Conservation (phyloP, 2,329 filamentous ascomycete species). For the Acarospora socialis region DNA sequence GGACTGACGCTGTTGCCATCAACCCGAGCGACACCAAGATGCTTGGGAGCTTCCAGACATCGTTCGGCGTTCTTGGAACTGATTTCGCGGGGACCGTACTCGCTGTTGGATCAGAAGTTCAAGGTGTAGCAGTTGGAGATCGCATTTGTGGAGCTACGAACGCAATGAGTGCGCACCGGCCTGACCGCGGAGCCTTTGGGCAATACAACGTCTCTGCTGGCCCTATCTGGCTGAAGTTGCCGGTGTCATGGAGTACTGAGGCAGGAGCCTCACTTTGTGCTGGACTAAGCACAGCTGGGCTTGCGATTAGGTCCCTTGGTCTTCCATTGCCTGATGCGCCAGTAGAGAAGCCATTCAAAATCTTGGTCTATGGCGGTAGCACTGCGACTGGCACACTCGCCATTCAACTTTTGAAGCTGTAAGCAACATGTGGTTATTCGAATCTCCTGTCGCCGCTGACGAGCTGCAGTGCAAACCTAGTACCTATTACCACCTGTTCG, state of each 20-base stretch:
- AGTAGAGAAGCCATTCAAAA: constrained; percentile 9
- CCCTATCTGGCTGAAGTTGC: constrained; percentile 9
- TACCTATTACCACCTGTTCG: constrained; percentile 32
- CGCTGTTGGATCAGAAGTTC: constrained; percentile 6
- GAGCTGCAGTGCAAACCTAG: constrained; percentile 22
- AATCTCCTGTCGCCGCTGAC: constrained; percentile 13
- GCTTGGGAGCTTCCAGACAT: constrained; percentile 11
- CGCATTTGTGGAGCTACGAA: constrained; percentile 10
- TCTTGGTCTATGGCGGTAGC: constrained; percentile 12
- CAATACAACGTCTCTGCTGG: constrained; percentile 7
- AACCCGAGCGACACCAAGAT: constrained; percentile 19
- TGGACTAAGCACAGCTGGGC: constrained; percentile 9
- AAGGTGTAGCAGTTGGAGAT: constrained; percentile 10
- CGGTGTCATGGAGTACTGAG: constrained; percentile 5
- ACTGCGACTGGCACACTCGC: constrained; percentile 13
- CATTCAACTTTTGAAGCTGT: constrained; percentile 18
- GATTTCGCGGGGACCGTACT: constrained; percentile 10
- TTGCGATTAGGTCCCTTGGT: constrained; percentile 7
- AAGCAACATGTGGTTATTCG: constrained; percentile 15
- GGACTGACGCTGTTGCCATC: constrained; percentile 14
- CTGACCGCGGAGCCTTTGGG: constrained; percentile 10
- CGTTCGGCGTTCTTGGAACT: constrained; percentile 7
- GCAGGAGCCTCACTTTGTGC: constrained; percentile 4
- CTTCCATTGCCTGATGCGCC: constrained; percentile 8
- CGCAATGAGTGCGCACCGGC: constrained; percentile 11